These are phyloP conservation scores for Spatholobus suberectus DNA, from an alignment of 306 rosid genomes.

Conservation along the genomic window DNA sequence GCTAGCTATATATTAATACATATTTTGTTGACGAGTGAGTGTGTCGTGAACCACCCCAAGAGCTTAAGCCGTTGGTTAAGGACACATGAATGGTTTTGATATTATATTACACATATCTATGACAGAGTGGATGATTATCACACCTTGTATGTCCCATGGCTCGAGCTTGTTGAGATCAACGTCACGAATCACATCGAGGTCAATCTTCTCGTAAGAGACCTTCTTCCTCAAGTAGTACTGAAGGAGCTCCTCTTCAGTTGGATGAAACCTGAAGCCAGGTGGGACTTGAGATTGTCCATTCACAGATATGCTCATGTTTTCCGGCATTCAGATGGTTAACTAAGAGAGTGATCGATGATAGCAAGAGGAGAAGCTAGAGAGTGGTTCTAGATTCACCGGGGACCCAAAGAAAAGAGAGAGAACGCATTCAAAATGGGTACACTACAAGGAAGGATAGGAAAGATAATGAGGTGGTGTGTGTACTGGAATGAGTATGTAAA, in stretches of 20 bases:
- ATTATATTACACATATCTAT: not conserved
- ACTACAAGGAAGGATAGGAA: slow-evolving; percentile 5
- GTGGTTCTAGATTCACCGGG: slow-evolving; percentile 42
- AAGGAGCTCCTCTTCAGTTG: slow-evolving; percentile 88
- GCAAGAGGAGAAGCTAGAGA: slow-evolving; percentile 6
- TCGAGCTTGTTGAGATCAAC: slow-evolving; percentile 98
- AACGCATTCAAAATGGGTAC: slow-evolving; percentile 42
- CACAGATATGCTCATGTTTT: slow-evolving; percentile 80
- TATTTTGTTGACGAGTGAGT: not conserved
- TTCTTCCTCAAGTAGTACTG: slow-evolving; percentile 87
- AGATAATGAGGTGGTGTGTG: slow-evolving; percentile 46
- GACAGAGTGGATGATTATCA: not conserved
- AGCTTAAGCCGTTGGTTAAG: not conserved
- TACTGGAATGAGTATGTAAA: slow-evolving; percentile 59
- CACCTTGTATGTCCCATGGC: slow-evolving; percentile 99
- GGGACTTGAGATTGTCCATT: slow-evolving; percentile 95
- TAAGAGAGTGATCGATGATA: not conserved
- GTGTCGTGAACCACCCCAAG: not conserved
- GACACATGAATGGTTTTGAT: not conserved
- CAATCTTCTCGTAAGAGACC: slow-evolving; percentile 76
- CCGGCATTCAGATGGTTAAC: slow-evolving; percentile 50
- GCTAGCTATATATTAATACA: not conserved
- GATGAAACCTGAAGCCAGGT: slow-evolving; percentile 91
- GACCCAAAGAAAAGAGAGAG: slow-evolving; percentile 39
- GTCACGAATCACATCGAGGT: slow-evolving; percentile 86